Evolutionary conservation across 257 asterid species (phyloP).

Genomic region (Ophiorrhiza pumila): DNA sequence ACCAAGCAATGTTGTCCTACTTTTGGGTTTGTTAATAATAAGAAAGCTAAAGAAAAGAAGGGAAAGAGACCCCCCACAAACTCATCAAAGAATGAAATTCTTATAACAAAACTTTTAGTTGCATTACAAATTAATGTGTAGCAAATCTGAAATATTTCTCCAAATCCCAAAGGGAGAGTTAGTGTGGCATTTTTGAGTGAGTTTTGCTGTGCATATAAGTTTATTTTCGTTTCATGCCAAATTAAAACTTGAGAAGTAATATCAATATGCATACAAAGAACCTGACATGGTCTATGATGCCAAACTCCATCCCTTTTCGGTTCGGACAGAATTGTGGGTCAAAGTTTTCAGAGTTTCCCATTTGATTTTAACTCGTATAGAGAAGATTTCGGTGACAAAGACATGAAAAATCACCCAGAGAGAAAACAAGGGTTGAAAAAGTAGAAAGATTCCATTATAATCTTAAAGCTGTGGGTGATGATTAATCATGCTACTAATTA

Average conservation of each 20-base stretch:
- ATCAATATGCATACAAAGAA: constrained; percentile 25
- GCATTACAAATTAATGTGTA: neutral
- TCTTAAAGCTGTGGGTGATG: neutral
- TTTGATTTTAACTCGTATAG: constrained; percentile 30
- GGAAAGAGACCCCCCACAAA: neutral
- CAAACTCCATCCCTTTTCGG: constrained; percentile 32
- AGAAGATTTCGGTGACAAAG: constrained; percentile 42
- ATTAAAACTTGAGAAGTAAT: constrained; percentile 8
- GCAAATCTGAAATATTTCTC: constrained; percentile 18
- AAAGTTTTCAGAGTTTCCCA: constrained; percentile 34
- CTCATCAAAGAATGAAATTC: constrained; percentile 17
- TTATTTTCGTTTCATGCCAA: neutral
- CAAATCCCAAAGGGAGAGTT: neutral
- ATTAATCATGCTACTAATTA: neutral
- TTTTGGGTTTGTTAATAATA: neutral
- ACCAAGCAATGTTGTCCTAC: neutral
- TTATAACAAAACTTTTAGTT: constrained; percentile 1
- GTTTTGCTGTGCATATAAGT: neutral
- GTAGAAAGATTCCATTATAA: constrained; percentile 22
- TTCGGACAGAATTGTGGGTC: constrained; percentile 57
- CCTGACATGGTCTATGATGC: constrained; percentile 50
- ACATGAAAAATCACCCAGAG: constrained; percentile 29
- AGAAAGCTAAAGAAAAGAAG: neutral
- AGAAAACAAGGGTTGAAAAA: neutral
- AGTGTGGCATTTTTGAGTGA: neutral